Base-by-base conservation (phyloP, 2,329 filamentous ascomycete genomes). In the Paecilomyces formosus region DNA sequence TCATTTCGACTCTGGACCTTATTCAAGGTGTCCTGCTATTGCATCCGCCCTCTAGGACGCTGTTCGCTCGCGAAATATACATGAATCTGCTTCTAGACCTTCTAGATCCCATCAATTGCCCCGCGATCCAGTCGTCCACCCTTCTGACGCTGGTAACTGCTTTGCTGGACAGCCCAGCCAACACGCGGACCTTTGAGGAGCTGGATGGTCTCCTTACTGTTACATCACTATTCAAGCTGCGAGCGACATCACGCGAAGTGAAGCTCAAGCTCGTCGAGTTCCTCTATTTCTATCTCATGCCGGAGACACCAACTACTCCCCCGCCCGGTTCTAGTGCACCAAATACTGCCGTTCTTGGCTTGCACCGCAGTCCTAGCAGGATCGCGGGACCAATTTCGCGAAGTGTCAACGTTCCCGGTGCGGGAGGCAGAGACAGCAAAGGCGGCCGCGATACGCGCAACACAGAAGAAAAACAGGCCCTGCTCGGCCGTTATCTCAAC, bases 11-110 rank as follows among this genome's bases (percentile, higher is more conserved):
- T 6, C 82, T 99, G 61, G 90, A 96, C 67, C 80, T 97, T 57
- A 88, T 96, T 35, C 93, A 97, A 76, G 94, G 94, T 18, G 81
- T 88, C 22, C 80, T 97, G 62, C 82, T 97, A 61, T 82, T 99
- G 45, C 94, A 99, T 69, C 92, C 93, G 12, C 90, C 92, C 0
- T 96, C 90, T 68, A 89, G 94, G 72, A 82, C 86, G 13, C 83
- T 97, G 54, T 97, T 97, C 75, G 85, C 88, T 26, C 85, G 92
- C 60, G 92, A 96, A 75, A 87, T 92, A 64, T 89, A 95, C 76
- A 97, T 99, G 93, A 97, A 96, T 72, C 84, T 97, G 59, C 87
- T 97, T 49, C 88, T 97, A 63, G 92, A 97, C 75, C 89, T 97
- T 50, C 88, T 97, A 66, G 92, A 97, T 72, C 89, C 91, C 4